Conservation (phyloP, 495 filamentous ascomycete species). For the Penicillium subrubescens region DNA sequence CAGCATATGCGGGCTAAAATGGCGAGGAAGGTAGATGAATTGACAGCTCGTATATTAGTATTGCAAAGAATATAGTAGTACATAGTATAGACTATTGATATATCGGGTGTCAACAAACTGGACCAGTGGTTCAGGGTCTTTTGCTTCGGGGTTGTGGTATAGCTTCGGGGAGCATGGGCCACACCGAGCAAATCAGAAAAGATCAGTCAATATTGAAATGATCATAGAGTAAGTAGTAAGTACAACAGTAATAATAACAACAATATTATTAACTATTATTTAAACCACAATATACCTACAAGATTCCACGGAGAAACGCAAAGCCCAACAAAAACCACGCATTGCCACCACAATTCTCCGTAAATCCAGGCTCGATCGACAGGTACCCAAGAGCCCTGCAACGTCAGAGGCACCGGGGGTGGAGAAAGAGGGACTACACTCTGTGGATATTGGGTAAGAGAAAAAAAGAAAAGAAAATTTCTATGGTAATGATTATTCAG, state of each 20-base stretch:
- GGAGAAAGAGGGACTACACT: background rate
- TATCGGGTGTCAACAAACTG: background rate
- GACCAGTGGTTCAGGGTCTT: background rate
- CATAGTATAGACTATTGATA: background rate
- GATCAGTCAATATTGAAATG: background rate
- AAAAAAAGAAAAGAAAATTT: conserved; percentile 5
- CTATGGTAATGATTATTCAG: conserved; percentile 7
- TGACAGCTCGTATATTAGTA: background rate
- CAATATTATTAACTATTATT: background rate
- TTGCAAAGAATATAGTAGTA: background rate
- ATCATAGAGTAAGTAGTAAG: too few species aligned
- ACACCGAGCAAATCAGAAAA: background rate
- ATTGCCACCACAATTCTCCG: conserved; percentile 17
- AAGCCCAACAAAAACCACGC: conserved; percentile 4
- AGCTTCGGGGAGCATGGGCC: conserved; percentile 5
- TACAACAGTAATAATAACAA: background rate
- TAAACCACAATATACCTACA: background rate
- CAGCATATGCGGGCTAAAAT: conserved; percentile 1
- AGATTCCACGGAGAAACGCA: background rate
- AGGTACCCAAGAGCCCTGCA: conserved; percentile 21
- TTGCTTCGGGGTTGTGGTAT: background rate
- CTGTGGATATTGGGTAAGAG: background rate
- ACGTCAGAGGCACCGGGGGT: conserved; percentile 29
- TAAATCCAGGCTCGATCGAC: conserved; percentile 28
- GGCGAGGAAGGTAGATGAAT: background rate